Base-by-base conservation (phyloP, 768 basidiomycete species). In the Sporobolomyces pararoseus region DNA sequence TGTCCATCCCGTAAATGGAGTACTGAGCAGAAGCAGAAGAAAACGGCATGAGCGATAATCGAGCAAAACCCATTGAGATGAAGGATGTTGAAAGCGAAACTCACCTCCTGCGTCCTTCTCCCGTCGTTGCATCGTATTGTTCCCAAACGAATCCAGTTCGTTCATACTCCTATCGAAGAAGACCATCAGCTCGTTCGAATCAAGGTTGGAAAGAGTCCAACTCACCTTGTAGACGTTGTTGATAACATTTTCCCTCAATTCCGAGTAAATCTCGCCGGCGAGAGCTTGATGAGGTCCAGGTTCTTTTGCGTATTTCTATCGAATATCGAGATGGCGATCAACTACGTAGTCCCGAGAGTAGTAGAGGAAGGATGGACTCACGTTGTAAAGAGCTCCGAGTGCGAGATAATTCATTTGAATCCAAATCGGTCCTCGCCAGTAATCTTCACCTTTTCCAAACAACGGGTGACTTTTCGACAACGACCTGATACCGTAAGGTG, bases 381-480 rank as follows among this genome's bases (percentile, higher is more conserved):
- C 91, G 80, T 87, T 89, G 78, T 91, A 83, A 66, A 98, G 80
- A 17, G 91, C 85, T 32, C 85, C 83, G 60, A 98, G 82, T 21
- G 88, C 87, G 70, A 98, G 84, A 78, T 92, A 98, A 80, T 98
- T 97, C 89, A 98, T 94, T 79, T 91, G 94, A 44, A 96, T 85
- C 94, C 94, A 97, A 57, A 98, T 89, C 4, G 94, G 90, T 1
- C 95, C 93, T 76, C 88, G 88, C 94, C 94, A 98, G 79, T 98
- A 98, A 81, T 98, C 90, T 80, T 98, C 94, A 54, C 89, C 95
- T 75, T 85, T 81, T 19, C 93, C 94, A 75, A 92, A 97, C 57
- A 90, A 85, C n/a, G 88, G 86, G 77, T 97, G 91, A 25, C 86
- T 85, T n/a, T 84, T 86, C 10, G 89, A 91, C 62, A 98, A 81